Percentiles rank a stretch among this genome's conserved stretches.
Evolutionary conservation across 192 early-diverging fungal species (phyloP).

Genomic region (Umbelopsis ramanniana): DNA sequence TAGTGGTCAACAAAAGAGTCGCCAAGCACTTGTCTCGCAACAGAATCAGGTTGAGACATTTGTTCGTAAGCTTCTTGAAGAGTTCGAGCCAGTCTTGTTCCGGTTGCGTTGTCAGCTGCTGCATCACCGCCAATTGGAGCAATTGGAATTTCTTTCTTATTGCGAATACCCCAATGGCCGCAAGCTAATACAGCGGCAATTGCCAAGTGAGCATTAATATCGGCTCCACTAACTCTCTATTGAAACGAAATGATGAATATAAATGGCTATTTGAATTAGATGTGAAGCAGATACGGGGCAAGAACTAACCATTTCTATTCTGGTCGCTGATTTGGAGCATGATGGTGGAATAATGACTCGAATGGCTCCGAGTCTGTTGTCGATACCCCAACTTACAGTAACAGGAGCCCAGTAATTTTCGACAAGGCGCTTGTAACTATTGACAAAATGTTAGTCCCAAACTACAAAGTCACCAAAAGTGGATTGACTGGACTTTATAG

Average conservation of each 20-base stretch:
- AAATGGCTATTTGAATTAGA: background rate
- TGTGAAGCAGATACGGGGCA: background rate
- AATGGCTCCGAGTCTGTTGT: conserved; percentile 71
- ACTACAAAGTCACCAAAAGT: background rate
- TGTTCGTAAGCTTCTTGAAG: conserved; percentile 67
- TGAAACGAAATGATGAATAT: background rate
- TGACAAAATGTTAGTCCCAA: background rate
- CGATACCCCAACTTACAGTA: conserved; percentile 80
- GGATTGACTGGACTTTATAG: background rate
- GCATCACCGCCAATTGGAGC: conserved; percentile 33
- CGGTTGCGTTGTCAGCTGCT: conserved; percentile 26
- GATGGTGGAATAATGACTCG: conserved; percentile 77
- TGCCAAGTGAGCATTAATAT: conserved; percentile 80
- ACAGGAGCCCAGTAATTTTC: conserved; percentile 88
- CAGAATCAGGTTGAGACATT: conserved; percentile 66
- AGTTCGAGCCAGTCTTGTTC: conserved; percentile 54
- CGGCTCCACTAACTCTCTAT: conserved; percentile 77
- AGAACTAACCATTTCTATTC: conserved; percentile 71
- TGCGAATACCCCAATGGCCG: conserved; percentile 72
- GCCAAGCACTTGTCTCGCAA: conserved; percentile 74
- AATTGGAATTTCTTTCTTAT: conserved; percentile 55
- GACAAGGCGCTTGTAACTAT: conserved; percentile 78
- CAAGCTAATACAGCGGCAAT: conserved; percentile 72
- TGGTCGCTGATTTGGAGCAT: conserved; percentile 64
- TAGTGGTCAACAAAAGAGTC: conserved; percentile 82